Evolutionary conservation across 257 asterid species (phyloP).

Genomic region (Apocynum venetum): DNA sequence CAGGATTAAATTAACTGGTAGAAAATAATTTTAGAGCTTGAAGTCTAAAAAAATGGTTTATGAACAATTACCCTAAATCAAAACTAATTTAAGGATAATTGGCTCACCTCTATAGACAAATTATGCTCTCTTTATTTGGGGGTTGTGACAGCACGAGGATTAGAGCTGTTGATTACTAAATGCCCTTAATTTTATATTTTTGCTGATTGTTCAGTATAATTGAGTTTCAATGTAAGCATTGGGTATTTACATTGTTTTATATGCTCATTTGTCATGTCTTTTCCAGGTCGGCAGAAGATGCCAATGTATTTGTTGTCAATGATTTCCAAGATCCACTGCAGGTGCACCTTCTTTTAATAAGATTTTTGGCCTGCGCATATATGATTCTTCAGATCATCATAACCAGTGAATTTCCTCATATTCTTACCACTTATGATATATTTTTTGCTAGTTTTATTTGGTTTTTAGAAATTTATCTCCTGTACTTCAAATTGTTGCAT

Average conservation of each 20-base stretch:
- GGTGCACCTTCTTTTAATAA: conserved; percentile 41
- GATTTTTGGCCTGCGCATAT: conserved; percentile 13
- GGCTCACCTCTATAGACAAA: neutral
- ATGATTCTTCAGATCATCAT: neutral
- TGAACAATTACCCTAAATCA: neutral
- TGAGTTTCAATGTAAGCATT: neutral
- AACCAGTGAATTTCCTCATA: neutral
- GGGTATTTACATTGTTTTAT: neutral
- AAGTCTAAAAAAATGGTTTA: neutral
- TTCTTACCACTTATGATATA: neutral
- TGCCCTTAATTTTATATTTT: neutral
- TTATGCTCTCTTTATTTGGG: neutral
- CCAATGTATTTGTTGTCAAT: conserved; percentile 91
- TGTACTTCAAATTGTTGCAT: conserved; percentile 17
- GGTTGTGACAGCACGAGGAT: neutral
- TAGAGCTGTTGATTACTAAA: neutral
- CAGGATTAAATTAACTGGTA: neutral
- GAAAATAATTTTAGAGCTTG: neutral
- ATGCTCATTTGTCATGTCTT: conserved; percentile 18
- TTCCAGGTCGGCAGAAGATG: conserved; percentile 92
- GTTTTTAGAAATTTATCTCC: conserved; percentile 3
- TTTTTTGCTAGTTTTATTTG: neutral
- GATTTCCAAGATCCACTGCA: conserved; percentile 92
- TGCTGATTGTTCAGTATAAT: neutral
- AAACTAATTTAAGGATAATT: neutral